phyloP scores from a whole-genome alignment of 176 grass and related monocot species.

The Dactylis glomerata region DNA sequence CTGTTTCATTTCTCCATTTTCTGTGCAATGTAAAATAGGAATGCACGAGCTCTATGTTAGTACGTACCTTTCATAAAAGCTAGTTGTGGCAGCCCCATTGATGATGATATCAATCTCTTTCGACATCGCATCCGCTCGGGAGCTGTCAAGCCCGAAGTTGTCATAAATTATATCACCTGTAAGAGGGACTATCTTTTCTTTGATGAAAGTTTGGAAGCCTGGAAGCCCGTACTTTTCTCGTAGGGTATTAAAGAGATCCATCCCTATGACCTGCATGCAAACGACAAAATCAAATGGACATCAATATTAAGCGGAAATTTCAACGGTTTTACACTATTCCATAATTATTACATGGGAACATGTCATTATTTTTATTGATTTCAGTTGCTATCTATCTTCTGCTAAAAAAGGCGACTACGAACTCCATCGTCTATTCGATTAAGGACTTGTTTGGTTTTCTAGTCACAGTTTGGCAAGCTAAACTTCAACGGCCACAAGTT shows the following conservation, averaged over 20 bases:
- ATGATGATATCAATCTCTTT: conserved; percentile 38
- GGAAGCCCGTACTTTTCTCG: background rate
- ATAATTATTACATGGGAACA: too few relatives aligned
- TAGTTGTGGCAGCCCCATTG: conserved; percentile 48
- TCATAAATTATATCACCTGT: background rate
- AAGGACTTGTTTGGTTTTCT: too few relatives aligned
- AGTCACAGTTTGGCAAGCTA: too few relatives aligned
- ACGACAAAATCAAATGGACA: background rate
- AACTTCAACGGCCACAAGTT: too few relatives aligned
- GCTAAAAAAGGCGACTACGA: too few relatives aligned
- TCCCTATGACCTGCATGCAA: background rate
- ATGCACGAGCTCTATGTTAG: too few relatives aligned
- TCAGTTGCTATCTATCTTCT: too few relatives aligned
- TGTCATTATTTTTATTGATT: too few relatives aligned
- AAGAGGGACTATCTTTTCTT: background rate
- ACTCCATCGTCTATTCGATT: too few relatives aligned
- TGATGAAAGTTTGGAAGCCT: background rate
- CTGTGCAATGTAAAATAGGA: too few relatives aligned
- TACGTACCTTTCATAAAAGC: conserved; percentile 53
- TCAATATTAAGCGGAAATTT: background rate
- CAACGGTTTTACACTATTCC: too few relatives aligned
- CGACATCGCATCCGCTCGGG: background rate
- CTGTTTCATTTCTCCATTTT: too few relatives aligned
- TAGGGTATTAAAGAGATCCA: background rate
- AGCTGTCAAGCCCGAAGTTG: conserved; percentile 32